phyloP scores from a whole-genome alignment of 441 rosid species.

The Populus hybrid region DNA sequence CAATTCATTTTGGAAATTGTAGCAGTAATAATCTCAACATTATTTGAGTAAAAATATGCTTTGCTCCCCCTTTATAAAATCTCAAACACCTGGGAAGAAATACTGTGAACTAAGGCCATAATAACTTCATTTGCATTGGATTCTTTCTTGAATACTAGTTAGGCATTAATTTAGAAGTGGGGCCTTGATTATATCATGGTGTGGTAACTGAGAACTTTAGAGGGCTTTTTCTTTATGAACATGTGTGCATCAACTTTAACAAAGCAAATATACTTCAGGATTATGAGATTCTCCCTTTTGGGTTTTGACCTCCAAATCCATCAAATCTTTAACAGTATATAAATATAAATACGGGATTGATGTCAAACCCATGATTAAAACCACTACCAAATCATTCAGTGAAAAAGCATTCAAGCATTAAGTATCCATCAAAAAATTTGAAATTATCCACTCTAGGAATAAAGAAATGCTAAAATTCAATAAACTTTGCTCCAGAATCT shows the following conservation, averaged over 20 bases:
- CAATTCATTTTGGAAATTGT: neutral
- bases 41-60: neutral
- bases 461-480: neutral
- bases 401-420: neutral
- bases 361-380: neutral
- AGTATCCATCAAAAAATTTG: neutral
- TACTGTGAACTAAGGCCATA: neutral
- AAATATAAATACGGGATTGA: neutral
- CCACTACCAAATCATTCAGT: neutral
- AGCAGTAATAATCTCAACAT: neutral
- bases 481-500: neutral
- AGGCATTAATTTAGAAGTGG: conserved; percentile 2
- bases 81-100: conserved; percentile 1
- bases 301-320: neutral
- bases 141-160: conserved; percentile 19
- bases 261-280: neutral
- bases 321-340: neutral
- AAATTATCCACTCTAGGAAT: neutral
- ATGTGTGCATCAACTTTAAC: neutral
- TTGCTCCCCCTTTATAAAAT: neutral
- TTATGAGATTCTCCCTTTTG: neutral
- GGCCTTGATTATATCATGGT: neutral
- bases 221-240: neutral
- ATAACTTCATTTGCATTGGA: conserved; percentile 22
- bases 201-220: neutral